Evolutionary conservation across 345 rosid species (phyloP), one percentile per base, ranked within the genome.

Genomic region (Rhodomyrtus tomentosa): DNA sequence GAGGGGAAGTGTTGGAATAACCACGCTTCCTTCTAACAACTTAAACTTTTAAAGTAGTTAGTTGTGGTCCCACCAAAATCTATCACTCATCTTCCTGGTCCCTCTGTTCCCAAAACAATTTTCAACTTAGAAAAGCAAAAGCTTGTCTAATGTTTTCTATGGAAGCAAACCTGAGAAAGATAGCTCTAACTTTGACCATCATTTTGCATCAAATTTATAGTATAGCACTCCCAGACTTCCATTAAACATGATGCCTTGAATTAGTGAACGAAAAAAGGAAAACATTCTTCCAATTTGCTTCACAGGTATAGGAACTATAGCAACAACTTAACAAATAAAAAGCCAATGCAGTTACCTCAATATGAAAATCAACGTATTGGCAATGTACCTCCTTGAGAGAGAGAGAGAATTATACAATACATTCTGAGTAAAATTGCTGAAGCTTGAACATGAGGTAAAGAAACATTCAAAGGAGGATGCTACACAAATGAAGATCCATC

Each of bases 361-460:
- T 88, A 93, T 95, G 87, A 95, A 95, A 84, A 95, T 94, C 84
- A 93, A 86, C 27, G 98, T 95, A 91, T 95, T 95, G 53, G 98
- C 98, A 89, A 95, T 95, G 84, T 95, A 95, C 95, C 90, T 93
- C 96, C 98, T 96, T 95, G 93, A 84, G 83, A 86, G 53, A 50
- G 53, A 59, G 82, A 25, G 84, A 55, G 18, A 81, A 21, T 72
- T 53, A 84, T 2, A 62, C 42, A 62, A 84, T 2, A 62, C 42
- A 62, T 29, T 62, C 8, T 62, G 40, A 62, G 22, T 20, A 20
- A 29, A 62, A 29, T 29, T 62, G 74, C 22, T 7, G 74, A 62
- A 2, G 11, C 36, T 16, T 29, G 40, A 62, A 62, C 18, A 62
- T 29, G 15, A 62, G 40, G 42, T 62, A 62, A 62, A 62, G 42